Evolutionary conservation across 2,329 filamentous ascomycete species (phyloP).

Genomic region (Phyllosticta paracitricarpa): DNA sequence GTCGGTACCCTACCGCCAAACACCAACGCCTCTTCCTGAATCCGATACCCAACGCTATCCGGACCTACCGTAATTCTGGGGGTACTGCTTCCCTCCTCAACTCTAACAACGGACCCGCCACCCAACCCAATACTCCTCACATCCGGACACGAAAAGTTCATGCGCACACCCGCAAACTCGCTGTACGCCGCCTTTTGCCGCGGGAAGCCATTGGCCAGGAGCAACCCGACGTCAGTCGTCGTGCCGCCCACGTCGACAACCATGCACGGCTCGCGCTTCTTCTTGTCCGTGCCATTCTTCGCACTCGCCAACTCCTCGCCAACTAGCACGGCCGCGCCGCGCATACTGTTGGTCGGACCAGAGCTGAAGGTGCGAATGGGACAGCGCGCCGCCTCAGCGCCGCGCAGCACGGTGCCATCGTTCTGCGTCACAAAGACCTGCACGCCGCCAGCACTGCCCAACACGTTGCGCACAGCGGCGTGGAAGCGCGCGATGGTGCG

Average conservation of each 20-base stretch:
- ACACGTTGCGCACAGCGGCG: slow-evolving; percentile 40
- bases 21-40: slow-evolving; percentile 38
- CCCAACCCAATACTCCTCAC: slow-evolving; percentile 45
- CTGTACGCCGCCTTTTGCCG: slow-evolving; percentile 52
- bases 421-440: slow-evolving; percentile 52
- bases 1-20: slow-evolving; percentile 48
- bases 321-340: slow-evolving; percentile 46
- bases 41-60: slow-evolving; percentile 44
- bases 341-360: slow-evolving; percentile 51
- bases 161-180: slow-evolving; percentile 50
- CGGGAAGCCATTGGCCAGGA: slow-evolving; percentile 52
- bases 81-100: slow-evolving; percentile 13
- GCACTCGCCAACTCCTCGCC: slow-evolving; percentile 13
- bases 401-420: slow-evolving; percentile 51
- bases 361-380: slow-evolving; percentile 54
- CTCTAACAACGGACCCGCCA: slow-evolving; percentile 37
- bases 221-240: slow-evolving; percentile 51
- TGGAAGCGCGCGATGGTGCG: slow-evolving; percentile 49
- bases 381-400: slow-evolving; percentile 42
- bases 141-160: slow-evolving; percentile 37
- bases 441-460: slow-evolving; percentile 22
- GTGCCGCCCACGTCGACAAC: slow-evolving; percentile 59
- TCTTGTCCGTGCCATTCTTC: background rate
- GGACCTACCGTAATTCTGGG: slow-evolving; percentile 41
- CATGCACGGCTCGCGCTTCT: slow-evolving; percentile 19